Conservation (phyloP, 2,329 filamentous ascomycete species). For the Xylariales sp. region DNA sequence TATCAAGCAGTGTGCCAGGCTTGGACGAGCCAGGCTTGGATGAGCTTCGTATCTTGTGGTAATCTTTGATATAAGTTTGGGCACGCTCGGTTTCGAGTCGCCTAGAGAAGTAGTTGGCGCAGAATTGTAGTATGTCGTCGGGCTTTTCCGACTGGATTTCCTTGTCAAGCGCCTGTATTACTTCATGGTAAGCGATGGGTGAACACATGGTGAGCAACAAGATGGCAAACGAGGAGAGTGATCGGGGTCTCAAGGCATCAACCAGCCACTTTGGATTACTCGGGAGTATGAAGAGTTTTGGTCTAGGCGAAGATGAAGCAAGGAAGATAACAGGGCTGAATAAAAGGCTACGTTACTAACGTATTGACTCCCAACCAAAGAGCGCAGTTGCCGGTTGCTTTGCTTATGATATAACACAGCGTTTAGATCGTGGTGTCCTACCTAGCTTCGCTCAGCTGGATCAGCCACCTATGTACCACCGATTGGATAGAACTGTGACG, state of each 20-base stretch:
- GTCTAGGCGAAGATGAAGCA: neutral
- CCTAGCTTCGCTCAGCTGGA: neutral
- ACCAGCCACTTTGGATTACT: neutral
- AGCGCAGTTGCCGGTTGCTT: neutral
- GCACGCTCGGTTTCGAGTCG: conserved; percentile 62
- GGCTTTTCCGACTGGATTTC: conserved; percentile 55
- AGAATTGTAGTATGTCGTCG: conserved; percentile 64
- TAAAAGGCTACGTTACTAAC: conserved; percentile 7
- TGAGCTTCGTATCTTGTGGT: too few species aligned
- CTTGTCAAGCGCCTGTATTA: conserved; percentile 59
- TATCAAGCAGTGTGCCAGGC: conserved; percentile 9
- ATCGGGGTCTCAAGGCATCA: neutral
- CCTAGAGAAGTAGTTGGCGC: conserved; percentile 62
- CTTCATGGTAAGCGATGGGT: conserved; percentile 52
- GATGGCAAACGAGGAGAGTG: neutral
- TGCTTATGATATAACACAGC: conserved; percentile 2
- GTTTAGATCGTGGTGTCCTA: neutral
- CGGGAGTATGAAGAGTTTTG: neutral
- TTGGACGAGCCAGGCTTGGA: too few species aligned
- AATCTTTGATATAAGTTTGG: conserved; percentile 45
- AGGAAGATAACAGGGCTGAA: conserved; percentile 4
- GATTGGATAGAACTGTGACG: conserved; percentile 4
- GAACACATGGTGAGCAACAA: conserved; percentile 34
- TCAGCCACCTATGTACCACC: too few species aligned
- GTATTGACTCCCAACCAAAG: conserved; percentile 4